Percentiles rank a stretch among this genome's conserved stretches.
Conservation (phyloP, 2,329 filamentous ascomycete species). For the Simplicillium aogashimaense region DNA sequence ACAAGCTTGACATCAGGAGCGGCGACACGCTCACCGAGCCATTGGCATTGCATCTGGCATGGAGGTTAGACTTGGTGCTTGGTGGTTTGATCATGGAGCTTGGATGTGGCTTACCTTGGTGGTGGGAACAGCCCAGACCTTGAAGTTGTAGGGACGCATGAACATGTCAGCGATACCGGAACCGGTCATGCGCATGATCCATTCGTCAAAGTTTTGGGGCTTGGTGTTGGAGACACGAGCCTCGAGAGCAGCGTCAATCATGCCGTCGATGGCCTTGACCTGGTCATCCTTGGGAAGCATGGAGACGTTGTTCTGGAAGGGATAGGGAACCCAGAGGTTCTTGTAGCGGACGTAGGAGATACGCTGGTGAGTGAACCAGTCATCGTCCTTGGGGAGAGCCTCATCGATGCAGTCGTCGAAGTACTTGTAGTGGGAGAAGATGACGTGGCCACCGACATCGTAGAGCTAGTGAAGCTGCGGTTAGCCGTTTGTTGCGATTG, state of each 20-base stretch:
- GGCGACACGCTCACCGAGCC: slow-evolving; percentile 90
- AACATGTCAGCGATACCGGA: slow-evolving; percentile 77
- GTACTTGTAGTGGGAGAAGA: slow-evolving; percentile 98
- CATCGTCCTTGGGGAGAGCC: slow-evolving; percentile 73
- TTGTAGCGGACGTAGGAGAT: slow-evolving; percentile 93
- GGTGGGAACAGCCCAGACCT: slow-evolving; percentile 91
- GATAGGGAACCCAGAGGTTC: slow-evolving; percentile 84
- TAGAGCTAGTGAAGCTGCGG: slow-evolving; percentile 52
- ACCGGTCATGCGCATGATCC: slow-evolving; percentile 82
- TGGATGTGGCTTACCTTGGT: slow-evolving; percentile 55
- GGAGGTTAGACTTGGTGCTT: background rate
- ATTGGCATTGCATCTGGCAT: slow-evolving; percentile 83
- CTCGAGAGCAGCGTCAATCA: slow-evolving; percentile 82
- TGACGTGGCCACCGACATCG: slow-evolving; percentile 88
- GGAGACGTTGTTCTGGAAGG: slow-evolving; percentile 96
- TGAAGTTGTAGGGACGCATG: slow-evolving; percentile 97
- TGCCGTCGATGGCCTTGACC: slow-evolving; percentile 75
- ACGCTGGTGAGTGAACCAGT: slow-evolving; percentile 90
- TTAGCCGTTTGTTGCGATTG: background rate
- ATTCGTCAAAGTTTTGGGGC: slow-evolving; percentile 87
- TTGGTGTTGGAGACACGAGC: slow-evolving; percentile 69
- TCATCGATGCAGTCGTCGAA: slow-evolving; percentile 92
- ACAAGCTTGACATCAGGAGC: slow-evolving; percentile 82
- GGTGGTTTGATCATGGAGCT: background rate
- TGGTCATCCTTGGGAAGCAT: slow-evolving; percentile 89